phyloP scores from a whole-genome alignment of 2,329 filamentous ascomycete genomes.

The Penicillium sp. region DNA sequence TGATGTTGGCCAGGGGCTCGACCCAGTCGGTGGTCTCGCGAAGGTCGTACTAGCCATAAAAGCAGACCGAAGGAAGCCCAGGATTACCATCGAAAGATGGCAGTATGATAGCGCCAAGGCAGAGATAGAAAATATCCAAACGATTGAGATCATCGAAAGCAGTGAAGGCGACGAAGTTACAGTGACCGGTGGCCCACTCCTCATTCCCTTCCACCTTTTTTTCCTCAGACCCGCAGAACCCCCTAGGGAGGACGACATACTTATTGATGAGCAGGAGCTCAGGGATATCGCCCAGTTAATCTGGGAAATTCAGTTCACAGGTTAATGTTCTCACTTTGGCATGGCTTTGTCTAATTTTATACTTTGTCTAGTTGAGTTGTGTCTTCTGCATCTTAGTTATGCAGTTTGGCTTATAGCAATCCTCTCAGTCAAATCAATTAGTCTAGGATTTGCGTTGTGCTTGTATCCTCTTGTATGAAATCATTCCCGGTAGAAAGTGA shows the following conservation, averaged over 20 bases:
- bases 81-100: conserved; percentile 2
- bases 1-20: not conserved
- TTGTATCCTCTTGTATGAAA: too few species aligned
- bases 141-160: not conserved
- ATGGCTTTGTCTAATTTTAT: too few species aligned
- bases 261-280: not conserved
- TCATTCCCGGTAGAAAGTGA: too few species aligned
- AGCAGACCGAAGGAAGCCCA: not conserved
- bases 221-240: not conserved
- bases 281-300: conserved; percentile 1
- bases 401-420: too few species aligned
- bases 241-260: not conserved
- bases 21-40: not conserved
- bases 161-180: conserved; percentile 3
- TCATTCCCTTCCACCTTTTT: conserved; percentile 3
- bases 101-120: not conserved
- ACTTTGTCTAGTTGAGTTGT: too few species aligned
- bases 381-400: too few species aligned
- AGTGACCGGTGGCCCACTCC: not conserved
- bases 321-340: too few species aligned
- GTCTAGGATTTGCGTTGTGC: too few species aligned
- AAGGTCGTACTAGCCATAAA: not conserved
- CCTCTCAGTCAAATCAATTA: too few species aligned
- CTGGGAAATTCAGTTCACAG: not conserved
- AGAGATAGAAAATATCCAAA: not conserved